Evolutionary conservation across 2,329 filamentous ascomycete species (phyloP).

Genomic region (Fusarium sp.): DNA sequence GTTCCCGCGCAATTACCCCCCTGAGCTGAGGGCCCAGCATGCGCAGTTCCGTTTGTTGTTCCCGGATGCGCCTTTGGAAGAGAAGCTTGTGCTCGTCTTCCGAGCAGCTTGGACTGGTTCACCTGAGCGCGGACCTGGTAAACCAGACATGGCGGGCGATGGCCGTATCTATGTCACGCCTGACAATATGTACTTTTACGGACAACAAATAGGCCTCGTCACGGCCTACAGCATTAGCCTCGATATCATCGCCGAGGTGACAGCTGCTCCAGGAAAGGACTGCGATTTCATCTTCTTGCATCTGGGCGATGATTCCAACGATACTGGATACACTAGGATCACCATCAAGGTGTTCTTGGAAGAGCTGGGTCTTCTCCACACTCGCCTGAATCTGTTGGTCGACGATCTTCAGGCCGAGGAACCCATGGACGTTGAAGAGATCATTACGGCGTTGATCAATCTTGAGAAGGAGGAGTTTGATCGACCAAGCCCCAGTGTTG

Average conservation of each 20-base stretch:
- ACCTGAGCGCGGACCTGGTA: slow-evolving; percentile 52
- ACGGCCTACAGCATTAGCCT: slow-evolving; percentile 80
- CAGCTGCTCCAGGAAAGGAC: slow-evolving; percentile 84
- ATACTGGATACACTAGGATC: slow-evolving; percentile 73
- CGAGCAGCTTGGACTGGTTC: slow-evolving; percentile 80
- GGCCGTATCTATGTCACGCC: slow-evolving; percentile 87
- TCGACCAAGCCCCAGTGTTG: slow-evolving; percentile 72
- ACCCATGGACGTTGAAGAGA: slow-evolving; percentile 70
- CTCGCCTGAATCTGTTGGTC: slow-evolving; percentile 83
- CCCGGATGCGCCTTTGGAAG: slow-evolving; percentile 75
- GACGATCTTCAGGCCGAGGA: slow-evolving; percentile 78
- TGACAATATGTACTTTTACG: slow-evolving; percentile 93
- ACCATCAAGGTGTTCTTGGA: slow-evolving; percentile 95
- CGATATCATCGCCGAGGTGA: slow-evolving; percentile 83
- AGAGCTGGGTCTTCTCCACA: slow-evolving; percentile 80
- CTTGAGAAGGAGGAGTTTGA: slow-evolving; percentile 71
- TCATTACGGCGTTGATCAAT: slow-evolving; percentile 75
- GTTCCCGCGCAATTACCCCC: slow-evolving; percentile 79
- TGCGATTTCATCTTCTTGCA: slow-evolving; percentile 94
- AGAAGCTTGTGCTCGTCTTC: slow-evolving; percentile 91
- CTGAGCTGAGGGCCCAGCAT: slow-evolving; percentile 83
- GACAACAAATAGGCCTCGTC: slow-evolving; percentile 89
- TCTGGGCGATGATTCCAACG: slow-evolving; percentile 66
- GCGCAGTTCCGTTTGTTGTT: slow-evolving; percentile 94
- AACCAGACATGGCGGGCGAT: slow-evolving; percentile 62